Evolutionary conservation across 164 flowering plant species (phyloP).

Genomic region (Annona squamosa): DNA sequence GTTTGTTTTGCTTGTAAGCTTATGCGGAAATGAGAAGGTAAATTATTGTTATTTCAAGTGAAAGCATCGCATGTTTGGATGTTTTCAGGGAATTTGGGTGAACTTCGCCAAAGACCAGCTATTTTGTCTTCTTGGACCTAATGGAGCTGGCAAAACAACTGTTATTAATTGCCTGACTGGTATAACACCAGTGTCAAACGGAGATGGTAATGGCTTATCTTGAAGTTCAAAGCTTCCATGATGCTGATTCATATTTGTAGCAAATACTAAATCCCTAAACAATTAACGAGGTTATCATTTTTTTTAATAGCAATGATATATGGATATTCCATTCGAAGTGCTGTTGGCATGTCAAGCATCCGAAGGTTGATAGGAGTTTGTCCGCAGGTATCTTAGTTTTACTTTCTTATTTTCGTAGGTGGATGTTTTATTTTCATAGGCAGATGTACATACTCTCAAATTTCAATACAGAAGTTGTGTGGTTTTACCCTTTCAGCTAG

Average conservation of each 20-base stretch:
- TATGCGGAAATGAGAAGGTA: background rate
- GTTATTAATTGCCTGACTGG: slow-evolving; percentile 95
- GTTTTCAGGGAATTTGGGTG: slow-evolving; percentile 81
- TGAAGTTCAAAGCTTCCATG: slow-evolving; percentile 1
- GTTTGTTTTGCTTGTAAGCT: background rate
- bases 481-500: too few relatives aligned
- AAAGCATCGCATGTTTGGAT: background rate
- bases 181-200: slow-evolving; percentile 80
- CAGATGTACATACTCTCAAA: too few relatives aligned
- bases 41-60: background rate
- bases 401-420: background rate
- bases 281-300: background rate
- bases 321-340: slow-evolving; percentile 73
- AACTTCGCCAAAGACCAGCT: slow-evolving; percentile 81
- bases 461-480: too few relatives aligned
- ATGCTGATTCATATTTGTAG: background rate
- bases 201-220: slow-evolving; percentile 67
- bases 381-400: slow-evolving; percentile 66
- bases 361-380: slow-evolving; percentile 85
- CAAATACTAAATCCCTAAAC: background rate
- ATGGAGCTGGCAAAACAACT: slow-evolving; percentile 99
- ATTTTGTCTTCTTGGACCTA: slow-evolving; percentile 98
- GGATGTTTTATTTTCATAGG: background rate
- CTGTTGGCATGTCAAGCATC: slow-evolving; percentile 83
- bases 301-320: slow-evolving; percentile 66